phyloP scores from a whole-genome alignment of 2,329 filamentous ascomycete genomes.

The Emmonsiellopsis sp. region DNA sequence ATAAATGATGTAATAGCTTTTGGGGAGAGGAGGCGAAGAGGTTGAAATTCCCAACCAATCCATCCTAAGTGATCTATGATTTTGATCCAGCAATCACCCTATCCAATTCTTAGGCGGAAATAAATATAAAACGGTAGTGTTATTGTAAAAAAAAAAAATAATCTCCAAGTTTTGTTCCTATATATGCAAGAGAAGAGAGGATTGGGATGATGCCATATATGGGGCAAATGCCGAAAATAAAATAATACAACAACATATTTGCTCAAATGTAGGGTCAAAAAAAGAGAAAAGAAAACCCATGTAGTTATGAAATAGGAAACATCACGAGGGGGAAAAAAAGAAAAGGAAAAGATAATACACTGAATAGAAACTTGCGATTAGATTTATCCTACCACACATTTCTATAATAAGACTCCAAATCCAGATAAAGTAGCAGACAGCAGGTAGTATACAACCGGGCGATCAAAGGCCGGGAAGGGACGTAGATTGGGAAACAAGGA shows the following conservation, averaged over 20 bases:
- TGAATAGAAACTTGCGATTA: constrained; percentile 1
- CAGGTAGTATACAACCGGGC: constrained; percentile 11
- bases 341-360: neutral
- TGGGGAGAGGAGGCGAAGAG: no score
- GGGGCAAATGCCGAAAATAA: neutral
- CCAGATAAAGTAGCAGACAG: constrained; percentile 5
- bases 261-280: neutral
- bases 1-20: no score
- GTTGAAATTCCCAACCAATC: no score
- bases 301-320: no score
- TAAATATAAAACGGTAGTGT: neutral
- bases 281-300: neutral
- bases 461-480: constrained; percentile 1
- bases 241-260: constrained; percentile 1
- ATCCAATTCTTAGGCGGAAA: no score
- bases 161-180: constrained; percentile 3
- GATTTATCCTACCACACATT: neutral
- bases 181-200: constrained; percentile 10
- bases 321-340: neutral
- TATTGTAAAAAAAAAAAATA: neutral
- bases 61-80: no score
- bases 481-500: constrained; percentile 1
- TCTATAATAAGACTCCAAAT: constrained; percentile 4
- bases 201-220: neutral
- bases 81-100: no score